Evolutionary conservation across 2,329 filamentous ascomycete species (phyloP), one percentile per base, ranked within the genome.

Genomic region (Beauveria australis): DNA sequence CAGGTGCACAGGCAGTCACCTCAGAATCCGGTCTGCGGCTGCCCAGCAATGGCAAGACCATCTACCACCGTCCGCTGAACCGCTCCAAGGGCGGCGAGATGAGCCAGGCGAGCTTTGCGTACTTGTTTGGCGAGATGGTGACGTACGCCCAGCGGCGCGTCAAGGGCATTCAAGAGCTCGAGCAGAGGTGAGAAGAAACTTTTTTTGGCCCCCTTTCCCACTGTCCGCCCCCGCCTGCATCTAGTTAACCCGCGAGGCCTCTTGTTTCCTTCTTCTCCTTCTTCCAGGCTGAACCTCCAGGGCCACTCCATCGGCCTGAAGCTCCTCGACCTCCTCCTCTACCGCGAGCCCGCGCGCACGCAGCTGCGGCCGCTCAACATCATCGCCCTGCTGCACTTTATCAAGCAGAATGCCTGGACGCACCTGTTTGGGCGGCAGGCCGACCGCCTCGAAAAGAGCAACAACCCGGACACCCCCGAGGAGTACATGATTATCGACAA

Each of bases 401-500:
- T 99, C 74, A 94, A 95, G 73, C 91, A 92, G 64, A 89, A 88
- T 60, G 81, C 97, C 60, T 99, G 93, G 89, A 86, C 89, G 66
- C 89, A 96, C 74, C 88, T 99, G 53, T 99, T 99, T 74, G 87
- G 85, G 43, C 89, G 93, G 1, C 88, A 92, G 60, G 94, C 94
- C 30, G 93, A 97, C 76, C 89, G 91, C 19, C 86, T 99, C 62
- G 94, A 99, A 77, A 92, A 94, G 76, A 91, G 87, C 62, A 86
- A 86, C 59, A 88, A 90, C 69, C 87, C 89, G 9, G 84, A 87
- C 58, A 93, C 92, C 57, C 88, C 91, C 9, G 91, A 94, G 67
- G 93, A 97, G 78, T 99, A 97, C 80, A 97, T 99, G 93, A 94
- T 99, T 68, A 91, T 92, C 68, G 94, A 99, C 77, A 97, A 99